These are phyloP conservation scores for Canavalia ensiformis DNA, from an alignment of 306 rosid genomes.

Conservation along the genomic window DNA sequence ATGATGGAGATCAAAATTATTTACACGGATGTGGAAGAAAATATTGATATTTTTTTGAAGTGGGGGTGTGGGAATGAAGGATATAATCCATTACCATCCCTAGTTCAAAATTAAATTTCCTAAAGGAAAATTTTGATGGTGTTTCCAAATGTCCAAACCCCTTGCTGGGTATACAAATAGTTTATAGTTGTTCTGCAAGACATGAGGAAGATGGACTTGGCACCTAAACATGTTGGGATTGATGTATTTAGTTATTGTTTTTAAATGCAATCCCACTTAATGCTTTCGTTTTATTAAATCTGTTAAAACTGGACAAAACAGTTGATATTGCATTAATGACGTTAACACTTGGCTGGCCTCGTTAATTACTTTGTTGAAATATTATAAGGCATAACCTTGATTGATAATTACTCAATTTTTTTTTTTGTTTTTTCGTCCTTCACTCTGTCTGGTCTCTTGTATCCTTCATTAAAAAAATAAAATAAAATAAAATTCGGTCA, in stretches of 20 bases:
- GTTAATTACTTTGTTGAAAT: conserved; percentile 5
- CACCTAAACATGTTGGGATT: neutral
- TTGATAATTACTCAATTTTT: neutral
- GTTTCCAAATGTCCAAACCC: too few relatives aligned
- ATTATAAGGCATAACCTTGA: neutral
- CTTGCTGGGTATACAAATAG: too few relatives aligned
- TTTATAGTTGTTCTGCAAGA: neutral
- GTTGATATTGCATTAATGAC: neutral
- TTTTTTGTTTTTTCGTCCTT: neutral
- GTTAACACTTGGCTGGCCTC: neutral
- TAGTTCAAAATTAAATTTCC: too few relatives aligned
- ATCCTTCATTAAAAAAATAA: too few relatives aligned
- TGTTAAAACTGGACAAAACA: neutral
- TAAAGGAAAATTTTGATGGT: too few relatives aligned
- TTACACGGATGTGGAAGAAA: too few relatives aligned
- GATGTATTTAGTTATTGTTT: neutral
- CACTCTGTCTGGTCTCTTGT: neutral
- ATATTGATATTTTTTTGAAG: too few relatives aligned
- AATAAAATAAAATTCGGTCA: too few relatives aligned
- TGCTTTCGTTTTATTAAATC: neutral
- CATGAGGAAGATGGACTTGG: conserved; percentile 6
- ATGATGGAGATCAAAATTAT: too few relatives aligned
- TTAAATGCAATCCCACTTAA: neutral
- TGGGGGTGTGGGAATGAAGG: too few relatives aligned
- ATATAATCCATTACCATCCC: too few relatives aligned